Percentiles rank a stretch among this genome's conserved stretches.
phyloP scores from a whole-genome alignment of 1,284 basidiomycete species.

The Takashimella tepidaria region DNA sequence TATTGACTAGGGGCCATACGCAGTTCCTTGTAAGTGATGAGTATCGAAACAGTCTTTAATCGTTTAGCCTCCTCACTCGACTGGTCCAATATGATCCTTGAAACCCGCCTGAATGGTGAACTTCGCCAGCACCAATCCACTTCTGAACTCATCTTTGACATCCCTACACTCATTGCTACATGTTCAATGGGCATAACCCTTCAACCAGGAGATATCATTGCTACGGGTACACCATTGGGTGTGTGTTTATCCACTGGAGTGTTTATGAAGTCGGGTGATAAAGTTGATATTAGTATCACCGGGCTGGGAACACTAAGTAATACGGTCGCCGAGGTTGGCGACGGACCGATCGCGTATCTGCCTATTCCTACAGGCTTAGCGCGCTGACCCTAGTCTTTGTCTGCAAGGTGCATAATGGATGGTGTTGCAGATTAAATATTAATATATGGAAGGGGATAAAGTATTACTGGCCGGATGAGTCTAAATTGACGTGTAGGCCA shows the following conservation, averaged over 20 bases:
- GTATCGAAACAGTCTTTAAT: neutral
- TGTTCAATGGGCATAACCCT: constrained; percentile 39
- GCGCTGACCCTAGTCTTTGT: too few relatives aligned
- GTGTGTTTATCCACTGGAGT: constrained; percentile 31
- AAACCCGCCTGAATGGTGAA: constrained; percentile 39
- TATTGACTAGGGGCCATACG: constrained; percentile 18
- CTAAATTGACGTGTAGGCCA: too few relatives aligned
- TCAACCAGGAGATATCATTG: constrained; percentile 39
- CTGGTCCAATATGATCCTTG: constrained; percentile 26
- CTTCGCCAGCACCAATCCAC: constrained; percentile 36
- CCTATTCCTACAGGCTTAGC: too few relatives aligned
- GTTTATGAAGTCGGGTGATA: constrained; percentile 39
- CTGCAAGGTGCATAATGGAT: too few relatives aligned
- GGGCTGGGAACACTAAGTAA: constrained; percentile 32
- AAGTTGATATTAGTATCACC: constrained; percentile 34
- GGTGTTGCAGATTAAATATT: too few relatives aligned
- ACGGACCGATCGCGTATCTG: too few relatives aligned
- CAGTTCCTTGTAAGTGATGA: constrained; percentile 21
- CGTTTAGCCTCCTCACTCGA: constrained; percentile 23
- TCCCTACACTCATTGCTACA: constrained; percentile 42
- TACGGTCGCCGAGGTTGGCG: neutral
- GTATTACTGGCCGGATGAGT: too few relatives aligned
- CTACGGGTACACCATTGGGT: constrained; percentile 37
- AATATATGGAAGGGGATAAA: too few relatives aligned
- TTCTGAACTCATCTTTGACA: constrained; percentile 41